phyloP scores from a whole-genome alignment of 108 stramenopile species.

The Nannochloropsis salina region DNA sequence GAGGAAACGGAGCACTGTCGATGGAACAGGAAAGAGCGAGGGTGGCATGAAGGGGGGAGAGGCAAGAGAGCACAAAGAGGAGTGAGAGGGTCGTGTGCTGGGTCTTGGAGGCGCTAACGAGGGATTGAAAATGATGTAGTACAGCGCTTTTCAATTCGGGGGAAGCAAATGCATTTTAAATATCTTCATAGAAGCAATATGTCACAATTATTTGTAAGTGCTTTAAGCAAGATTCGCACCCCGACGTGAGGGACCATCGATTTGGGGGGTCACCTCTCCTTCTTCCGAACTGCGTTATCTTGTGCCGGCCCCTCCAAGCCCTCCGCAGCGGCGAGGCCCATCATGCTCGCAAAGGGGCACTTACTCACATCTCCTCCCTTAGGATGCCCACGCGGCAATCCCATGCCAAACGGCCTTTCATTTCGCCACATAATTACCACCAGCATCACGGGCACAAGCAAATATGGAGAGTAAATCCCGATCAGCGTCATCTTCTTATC shows the following conservation, averaged over 20 bases:
- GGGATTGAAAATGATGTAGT: too few relatives aligned
- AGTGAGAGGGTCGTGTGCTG: background rate
- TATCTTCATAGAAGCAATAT: too few relatives aligned
- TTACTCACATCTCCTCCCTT: background rate
- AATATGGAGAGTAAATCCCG: conserved; percentile 36
- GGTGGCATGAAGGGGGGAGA: background rate
- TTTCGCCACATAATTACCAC: background rate
- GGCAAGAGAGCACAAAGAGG: background rate
- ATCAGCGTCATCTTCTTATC: conserved; percentile 20
- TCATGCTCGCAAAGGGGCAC: background rate
- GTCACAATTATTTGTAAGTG: too few relatives aligned
- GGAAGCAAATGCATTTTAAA: too few relatives aligned
- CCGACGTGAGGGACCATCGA: too few relatives aligned
- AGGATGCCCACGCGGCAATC: background rate
- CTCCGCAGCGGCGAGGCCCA: background rate
- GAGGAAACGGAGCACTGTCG: background rate
- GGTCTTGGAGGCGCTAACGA: too few relatives aligned
- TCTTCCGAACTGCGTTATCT: background rate
- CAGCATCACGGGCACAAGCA: conserved; percentile 27
- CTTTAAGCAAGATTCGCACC: too few relatives aligned
- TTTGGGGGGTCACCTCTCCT: background rate
- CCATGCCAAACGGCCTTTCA: background rate
- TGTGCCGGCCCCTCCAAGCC: background rate
- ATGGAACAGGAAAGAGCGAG: background rate
- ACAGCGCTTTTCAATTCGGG: too few relatives aligned